phyloP scores from a whole-genome alignment of 805 yeast species.

The Saturnispora kantuleensis region DNA sequence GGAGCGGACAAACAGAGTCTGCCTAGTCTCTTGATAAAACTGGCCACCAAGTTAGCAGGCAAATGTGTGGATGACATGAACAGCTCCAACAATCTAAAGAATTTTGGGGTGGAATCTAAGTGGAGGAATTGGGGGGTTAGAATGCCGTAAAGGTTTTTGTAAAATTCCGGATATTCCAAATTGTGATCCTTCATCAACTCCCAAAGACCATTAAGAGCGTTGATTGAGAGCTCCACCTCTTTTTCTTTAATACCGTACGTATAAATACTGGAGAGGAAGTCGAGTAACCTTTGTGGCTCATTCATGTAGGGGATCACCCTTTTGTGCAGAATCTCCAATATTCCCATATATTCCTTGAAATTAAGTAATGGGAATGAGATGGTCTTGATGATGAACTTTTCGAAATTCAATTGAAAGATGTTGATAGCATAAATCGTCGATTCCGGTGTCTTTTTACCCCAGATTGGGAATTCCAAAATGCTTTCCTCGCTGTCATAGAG shows the following conservation, averaged over 20 bases:
- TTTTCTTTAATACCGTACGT: constrained; percentile 30
- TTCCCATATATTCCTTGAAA: constrained; percentile 53
- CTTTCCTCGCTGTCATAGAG: constrained; percentile 26
- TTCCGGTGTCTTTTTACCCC: constrained; percentile 36
- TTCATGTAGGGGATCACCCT: constrained; percentile 72
- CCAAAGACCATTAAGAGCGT: constrained; percentile 82
- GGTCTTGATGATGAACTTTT: constrained; percentile 53
- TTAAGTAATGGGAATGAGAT: constrained; percentile 31
- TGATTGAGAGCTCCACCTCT: constrained; percentile 34
- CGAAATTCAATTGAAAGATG: constrained; percentile 55
- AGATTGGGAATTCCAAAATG: constrained; percentile 17
- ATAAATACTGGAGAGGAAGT: constrained; percentile 83
- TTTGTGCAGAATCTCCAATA: constrained; percentile 67
- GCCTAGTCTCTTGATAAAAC: constrained; percentile 77
- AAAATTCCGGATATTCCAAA: constrained; percentile 88
- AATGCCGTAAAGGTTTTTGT: constrained; percentile 67
- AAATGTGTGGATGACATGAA: constrained; percentile 83
- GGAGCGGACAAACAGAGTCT: constrained; percentile 68
- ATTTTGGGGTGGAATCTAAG: constrained; percentile 74
- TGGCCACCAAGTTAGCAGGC: constrained; percentile 74
- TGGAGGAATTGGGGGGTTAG: constrained; percentile 69
- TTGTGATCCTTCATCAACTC: constrained; percentile 73
- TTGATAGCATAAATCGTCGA: constrained; percentile 25
- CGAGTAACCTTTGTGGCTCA: constrained; percentile 81
- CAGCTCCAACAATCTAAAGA: constrained; percentile 75